Percentiles rank a stretch among this genome's conserved stretches.
Evolutionary conservation across 352 stramenopile genomes (phyloP).

Genomic region (Globisporangium irregulare): DNA sequence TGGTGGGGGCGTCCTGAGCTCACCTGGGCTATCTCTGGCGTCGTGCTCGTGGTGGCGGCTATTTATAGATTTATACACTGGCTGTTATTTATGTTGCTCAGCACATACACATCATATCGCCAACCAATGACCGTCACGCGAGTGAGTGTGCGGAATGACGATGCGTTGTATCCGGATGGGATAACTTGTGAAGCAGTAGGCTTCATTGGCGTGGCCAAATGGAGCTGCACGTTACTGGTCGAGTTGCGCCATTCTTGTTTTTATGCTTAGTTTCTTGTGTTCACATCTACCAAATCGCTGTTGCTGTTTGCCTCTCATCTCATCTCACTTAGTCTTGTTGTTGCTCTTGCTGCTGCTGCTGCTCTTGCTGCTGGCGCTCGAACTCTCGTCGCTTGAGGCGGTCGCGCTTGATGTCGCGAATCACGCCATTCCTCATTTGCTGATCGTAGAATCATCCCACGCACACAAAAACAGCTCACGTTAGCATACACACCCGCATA

Average conservation of each 20-base stretch:
- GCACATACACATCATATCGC: neutral
- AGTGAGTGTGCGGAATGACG: neutral
- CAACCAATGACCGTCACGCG: too few relatives aligned
- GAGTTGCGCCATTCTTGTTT: neutral
- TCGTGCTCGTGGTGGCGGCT: neutral
- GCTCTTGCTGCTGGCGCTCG: constrained; percentile 31
- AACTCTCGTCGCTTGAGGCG: constrained; percentile 50
- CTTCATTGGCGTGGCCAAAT: neutral
- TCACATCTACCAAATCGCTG: neutral
- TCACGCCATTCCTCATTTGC: constrained; percentile 73
- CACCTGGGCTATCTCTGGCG: neutral
- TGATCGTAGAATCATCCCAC: constrained; percentile 6
- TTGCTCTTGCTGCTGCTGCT: constrained; percentile 20
- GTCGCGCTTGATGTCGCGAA: constrained; percentile 79
- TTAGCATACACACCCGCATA: neutral
- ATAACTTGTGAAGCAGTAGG: neutral
- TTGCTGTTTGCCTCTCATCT: too few relatives aligned
- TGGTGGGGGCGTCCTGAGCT: neutral
- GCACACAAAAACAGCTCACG: neutral
- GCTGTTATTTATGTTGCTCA: neutral
- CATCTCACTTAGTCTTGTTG: neutral
- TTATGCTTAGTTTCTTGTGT: neutral
- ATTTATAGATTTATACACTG: neutral
- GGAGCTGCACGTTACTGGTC: neutral
- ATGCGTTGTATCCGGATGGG: neutral